A percentile compares a stretch with the other conserved stretches of the same genome.
Evolutionary conservation across 306 rosid species (phyloP).

Genomic region (Malus sieversii): DNA sequence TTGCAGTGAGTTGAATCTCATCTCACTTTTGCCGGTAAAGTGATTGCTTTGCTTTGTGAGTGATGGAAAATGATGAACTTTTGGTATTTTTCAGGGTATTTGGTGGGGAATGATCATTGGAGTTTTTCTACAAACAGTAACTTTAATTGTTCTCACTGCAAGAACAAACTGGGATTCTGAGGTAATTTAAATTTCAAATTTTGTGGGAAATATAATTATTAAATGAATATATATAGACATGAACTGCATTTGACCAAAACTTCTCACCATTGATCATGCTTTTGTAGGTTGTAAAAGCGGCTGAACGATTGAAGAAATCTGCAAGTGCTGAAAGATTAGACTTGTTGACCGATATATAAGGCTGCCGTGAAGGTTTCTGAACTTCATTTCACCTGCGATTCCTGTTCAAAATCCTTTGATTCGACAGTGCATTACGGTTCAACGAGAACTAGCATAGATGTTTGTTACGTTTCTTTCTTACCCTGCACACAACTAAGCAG

Average conservation of each 20-base stretch:
- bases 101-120: constrained; percentile 75
- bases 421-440: background rate
- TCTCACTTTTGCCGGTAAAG: background rate
- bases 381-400: background rate
- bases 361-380: background rate
- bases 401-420: background rate
- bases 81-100: constrained; percentile 38
- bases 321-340: constrained; percentile 26
- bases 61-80: background rate
- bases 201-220: background rate
- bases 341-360: constrained; percentile 11
- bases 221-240: background rate
- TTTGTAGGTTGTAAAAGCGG: constrained; percentile 51
- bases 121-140: constrained; percentile 46
- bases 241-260: background rate
- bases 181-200: constrained; percentile 22
- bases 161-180: constrained; percentile 59
- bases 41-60: background rate
- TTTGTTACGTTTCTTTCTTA: background rate
- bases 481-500: background rate
- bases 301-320: constrained; percentile 36
- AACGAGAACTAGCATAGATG: background rate
- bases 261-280: background rate
- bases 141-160: constrained; percentile 52
- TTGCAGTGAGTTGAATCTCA: constrained; percentile 35